Base-by-base conservation (phyloP, 345 rosid species). In the Camelina laxa region DNA sequence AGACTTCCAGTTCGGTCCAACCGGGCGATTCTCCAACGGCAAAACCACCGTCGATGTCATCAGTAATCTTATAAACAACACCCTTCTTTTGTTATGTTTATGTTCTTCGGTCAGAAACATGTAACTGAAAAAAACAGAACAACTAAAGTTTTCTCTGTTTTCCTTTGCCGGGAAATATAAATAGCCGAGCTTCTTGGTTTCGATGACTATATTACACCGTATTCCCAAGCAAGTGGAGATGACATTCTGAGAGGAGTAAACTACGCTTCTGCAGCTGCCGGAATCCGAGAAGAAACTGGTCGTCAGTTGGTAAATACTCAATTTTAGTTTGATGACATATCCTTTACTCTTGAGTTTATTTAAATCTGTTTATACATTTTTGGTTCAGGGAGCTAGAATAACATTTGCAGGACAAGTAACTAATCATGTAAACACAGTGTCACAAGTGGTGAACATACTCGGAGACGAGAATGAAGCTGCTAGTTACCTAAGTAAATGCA, bases 231-330 rank as follows among this genome's bases (percentile, higher is more conserved):
- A 31, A 84, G 82, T 0, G 92, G 96, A 20, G 79, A 79, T 7
- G 79, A 65, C 22, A 80, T 90, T 6, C 84, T 89, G 7, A 39
- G 76, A 67, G 96, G 97, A 59, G 88, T 90, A 5, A 92, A 92
- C 74, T 92, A 81, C 16, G 96, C 97, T 47, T 92, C 97, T 11
- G 97, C 92, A 9, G 97, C 93, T 31, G 93, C 97, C 0, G 97
- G 97, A 44, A 87, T 92, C 33, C 77, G 89, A 73, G 89, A 86
- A n/a, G 97, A 92, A 72, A 87, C 97, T 9, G 96, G 97, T 0
- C 87, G 60, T 14, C 97, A 89, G 30, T 79, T 92, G 88, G 97
- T 91, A 83, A 72, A 53, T 9, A 21, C 5, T 12, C 0, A 24
- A 4, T 19, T 47, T 55, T 47, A 12, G 31, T 69, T 68, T n/a